Conservation (phyloP, 345 rosid species). For the Erucastrum elatum region DNA sequence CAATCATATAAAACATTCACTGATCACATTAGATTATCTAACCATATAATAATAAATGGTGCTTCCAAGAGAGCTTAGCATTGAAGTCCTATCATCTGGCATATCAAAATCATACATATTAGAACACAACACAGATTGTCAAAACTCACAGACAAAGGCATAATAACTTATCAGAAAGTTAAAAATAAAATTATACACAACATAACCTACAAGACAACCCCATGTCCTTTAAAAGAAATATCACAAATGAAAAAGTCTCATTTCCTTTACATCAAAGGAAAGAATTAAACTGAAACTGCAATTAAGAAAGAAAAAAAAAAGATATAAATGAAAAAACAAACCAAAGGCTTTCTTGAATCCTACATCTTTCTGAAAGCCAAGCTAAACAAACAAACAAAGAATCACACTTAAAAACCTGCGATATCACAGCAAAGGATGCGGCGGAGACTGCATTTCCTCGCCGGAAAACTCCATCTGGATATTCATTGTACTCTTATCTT, state of each 20-base stretch:
- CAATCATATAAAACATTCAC: not conserved
- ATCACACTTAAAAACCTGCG: slow-evolving; percentile 1
- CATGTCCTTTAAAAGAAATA: not conserved
- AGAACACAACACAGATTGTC: not conserved
- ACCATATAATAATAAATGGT: no score
- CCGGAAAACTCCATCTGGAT: slow-evolving; percentile 26
- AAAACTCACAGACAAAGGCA: slow-evolving; percentile 3
- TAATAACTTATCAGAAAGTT: not conserved
- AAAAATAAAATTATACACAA: slow-evolving; percentile 29
- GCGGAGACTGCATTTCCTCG: slow-evolving; percentile 22
- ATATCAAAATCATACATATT: no score
- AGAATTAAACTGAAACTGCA: slow-evolving; percentile 28
- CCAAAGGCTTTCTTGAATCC: slow-evolving; percentile 26
- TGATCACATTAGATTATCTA: not conserved
- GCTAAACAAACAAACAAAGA: slow-evolving; percentile 10
- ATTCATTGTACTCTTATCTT: slow-evolving; percentile 43
- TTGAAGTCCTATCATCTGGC: no score
- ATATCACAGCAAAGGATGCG: slow-evolving; percentile 16
- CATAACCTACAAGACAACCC: slow-evolving; percentile 31
- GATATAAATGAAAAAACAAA: not conserved
- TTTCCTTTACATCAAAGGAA: slow-evolving; percentile 25
- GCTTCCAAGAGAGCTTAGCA: not conserved
- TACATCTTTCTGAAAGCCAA: slow-evolving; percentile 31
- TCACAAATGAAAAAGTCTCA: slow-evolving; percentile 19
- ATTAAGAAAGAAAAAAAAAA: not conserved